A percentile compares a stretch with the other conserved stretches of the same genome.
Evolutionary conservation across 2,329 filamentous ascomycete genomes (phyloP).

Genomic region (Penicillium janthinellum): DNA sequence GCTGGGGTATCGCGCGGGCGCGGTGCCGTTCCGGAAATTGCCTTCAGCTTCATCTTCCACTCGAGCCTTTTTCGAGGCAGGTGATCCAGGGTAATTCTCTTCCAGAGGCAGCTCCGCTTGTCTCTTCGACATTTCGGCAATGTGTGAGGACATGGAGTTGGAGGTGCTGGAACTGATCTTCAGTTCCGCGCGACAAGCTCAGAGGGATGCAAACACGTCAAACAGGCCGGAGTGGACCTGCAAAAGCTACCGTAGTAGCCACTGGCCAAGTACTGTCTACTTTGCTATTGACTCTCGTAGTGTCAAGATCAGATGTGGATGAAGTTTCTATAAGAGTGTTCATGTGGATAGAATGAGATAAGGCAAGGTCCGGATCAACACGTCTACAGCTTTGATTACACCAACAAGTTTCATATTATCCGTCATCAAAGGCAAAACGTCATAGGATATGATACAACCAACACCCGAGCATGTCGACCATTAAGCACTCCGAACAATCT

Average conservation of each 20-base stretch:
- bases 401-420: constrained; percentile 28
- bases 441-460: constrained; percentile 33
- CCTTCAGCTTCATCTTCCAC: constrained; percentile 39
- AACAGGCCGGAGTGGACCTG: constrained; percentile 12
- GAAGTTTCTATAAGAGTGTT: background rate
- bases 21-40: constrained; percentile 28
- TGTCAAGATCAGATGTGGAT: background rate
- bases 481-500: constrained; percentile 53
- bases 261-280: background rate
- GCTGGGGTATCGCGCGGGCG: constrained; percentile 28
- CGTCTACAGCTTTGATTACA: constrained; percentile 5
- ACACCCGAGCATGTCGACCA: constrained; percentile 32
- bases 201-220: constrained; percentile 28
- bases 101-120: constrained; percentile 49
- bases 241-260: too few relatives aligned
- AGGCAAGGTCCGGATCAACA: too few relatives aligned
- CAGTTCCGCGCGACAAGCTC: constrained; percentile 19
- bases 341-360: background rate
- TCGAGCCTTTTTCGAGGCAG: constrained; percentile 48
- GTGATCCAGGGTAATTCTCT: constrained; percentile 40
- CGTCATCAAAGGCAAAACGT: constrained; percentile 36
- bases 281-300: background rate
- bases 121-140: constrained; percentile 49
- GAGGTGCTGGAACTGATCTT: constrained; percentile 20
- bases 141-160: constrained; percentile 11